These are phyloP conservation scores for Xanthoconium purpureum DNA, from an alignment of 768 basidiomycete genomes.

Conservation along the genomic window DNA sequence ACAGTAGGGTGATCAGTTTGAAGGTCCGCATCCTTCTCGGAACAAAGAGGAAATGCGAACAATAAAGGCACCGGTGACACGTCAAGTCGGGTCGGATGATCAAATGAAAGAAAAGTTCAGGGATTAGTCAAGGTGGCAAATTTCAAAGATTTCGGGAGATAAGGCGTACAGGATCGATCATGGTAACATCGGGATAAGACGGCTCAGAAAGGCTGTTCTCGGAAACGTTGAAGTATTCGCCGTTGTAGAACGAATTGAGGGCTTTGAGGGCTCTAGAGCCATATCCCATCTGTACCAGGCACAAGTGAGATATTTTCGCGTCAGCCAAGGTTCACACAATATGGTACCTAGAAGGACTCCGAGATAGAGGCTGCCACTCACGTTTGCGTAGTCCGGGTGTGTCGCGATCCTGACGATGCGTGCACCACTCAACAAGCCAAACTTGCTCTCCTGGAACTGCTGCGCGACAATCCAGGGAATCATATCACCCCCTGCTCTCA, in stretches of 20 bases:
- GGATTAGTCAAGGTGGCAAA: neutral
- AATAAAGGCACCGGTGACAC: neutral
- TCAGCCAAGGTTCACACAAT: constrained; percentile 2
- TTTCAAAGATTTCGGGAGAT: neutral
- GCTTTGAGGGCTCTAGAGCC: constrained; percentile 85
- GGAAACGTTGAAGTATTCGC: constrained; percentile 85
- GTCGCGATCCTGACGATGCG: constrained; percentile 91
- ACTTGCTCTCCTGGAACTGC: constrained; percentile 94
- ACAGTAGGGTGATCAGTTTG: constrained; percentile 77
- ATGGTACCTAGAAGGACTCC: neutral
- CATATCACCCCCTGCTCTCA: constrained; percentile 90
- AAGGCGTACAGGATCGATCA: constrained; percentile 44
- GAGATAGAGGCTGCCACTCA: constrained; percentile 37
- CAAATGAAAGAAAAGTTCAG: neutral
- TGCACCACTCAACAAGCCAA: constrained; percentile 88
- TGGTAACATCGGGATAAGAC: constrained; percentile 57
- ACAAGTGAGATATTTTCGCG: neutral
- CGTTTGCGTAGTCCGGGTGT: constrained; percentile 92
- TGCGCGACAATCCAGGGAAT: constrained; percentile 96
- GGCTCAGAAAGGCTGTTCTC: constrained; percentile 52
- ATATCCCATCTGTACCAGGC: constrained; percentile 81
- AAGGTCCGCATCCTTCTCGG: constrained; percentile 46
- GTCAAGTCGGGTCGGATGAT: neutral
- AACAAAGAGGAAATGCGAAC: neutral
- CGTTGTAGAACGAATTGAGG: constrained; percentile 88